Base-by-base conservation (phyloP, 164 flowering plant genomes). In the Liquidambar formosana region DNA sequence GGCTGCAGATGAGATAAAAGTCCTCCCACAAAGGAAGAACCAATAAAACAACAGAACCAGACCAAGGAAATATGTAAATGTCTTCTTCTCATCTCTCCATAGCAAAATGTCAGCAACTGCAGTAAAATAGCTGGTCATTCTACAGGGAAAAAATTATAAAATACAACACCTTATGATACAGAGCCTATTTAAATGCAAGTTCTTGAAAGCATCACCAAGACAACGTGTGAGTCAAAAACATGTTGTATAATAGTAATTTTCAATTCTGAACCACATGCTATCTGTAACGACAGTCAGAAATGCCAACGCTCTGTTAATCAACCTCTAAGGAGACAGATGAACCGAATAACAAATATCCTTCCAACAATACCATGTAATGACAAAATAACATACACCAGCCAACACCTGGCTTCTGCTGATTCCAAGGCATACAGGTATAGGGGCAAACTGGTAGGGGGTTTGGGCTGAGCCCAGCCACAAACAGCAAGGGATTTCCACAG, bases 71-170 rank as follows among this genome's bases (percentile, higher is more conserved):
- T 49, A 87, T 6, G 77, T 60, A 72, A 92, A 95, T 41, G 96
- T 84, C 71, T 72, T 81, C 87, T 80, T 88, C 80, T 95, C 97
- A 70, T 92, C 88, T 67, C 96, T 87, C 99, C 99, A 95, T 53
- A 95, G 82, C 74, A 95, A 79, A 67, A 91, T 79, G 47, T 89
- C 94, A 13, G 97, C 96, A 81, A 88, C 99, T 95, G 97, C 80
- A 92, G 22, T 28, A 70, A 77, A 25, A 80, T 12, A 56, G 56
- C 51, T 41, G 38, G 71, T 83, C 72, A 83, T 57, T 71, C 53
- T 8, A n/a, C 10, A 53, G 23, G 27, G 67, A 54, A 51, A 60
- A 18, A 51, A 28, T 46, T 25, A 65, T 45, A 28, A 18, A 63
- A 45, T 25, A 23, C 2, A 19, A 52, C 57, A 21, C 45, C 14